phyloP scores from a whole-genome alignment of 768 basidiomycete species.

The Coprinopsis cinerea region DNA sequence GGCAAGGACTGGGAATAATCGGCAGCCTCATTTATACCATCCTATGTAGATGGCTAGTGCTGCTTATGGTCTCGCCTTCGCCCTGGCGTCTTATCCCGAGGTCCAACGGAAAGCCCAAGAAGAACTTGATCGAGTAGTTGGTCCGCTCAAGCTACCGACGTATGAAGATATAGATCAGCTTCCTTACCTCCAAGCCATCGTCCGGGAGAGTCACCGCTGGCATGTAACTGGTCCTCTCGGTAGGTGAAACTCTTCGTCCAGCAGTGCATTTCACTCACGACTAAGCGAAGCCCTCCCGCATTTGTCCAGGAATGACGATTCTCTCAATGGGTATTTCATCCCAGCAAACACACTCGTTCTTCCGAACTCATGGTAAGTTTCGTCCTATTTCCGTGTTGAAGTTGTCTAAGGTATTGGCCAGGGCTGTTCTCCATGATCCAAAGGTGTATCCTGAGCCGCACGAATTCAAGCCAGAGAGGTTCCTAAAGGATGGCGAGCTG shows the following conservation, averaged over 20 bases:
- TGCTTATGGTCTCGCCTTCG: constrained; percentile 20
- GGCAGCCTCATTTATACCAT: no score
- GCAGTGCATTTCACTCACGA: background rate
- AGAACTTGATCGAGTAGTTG: constrained; percentile 24
- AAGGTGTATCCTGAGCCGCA: constrained; percentile 5
- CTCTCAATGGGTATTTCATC: constrained; percentile 8
- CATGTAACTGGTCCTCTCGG: background rate
- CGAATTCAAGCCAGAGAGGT: constrained; percentile 8
- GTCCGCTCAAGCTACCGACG: constrained; percentile 19
- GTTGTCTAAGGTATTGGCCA: background rate
- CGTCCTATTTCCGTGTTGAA: background rate
- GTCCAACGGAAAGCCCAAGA: constrained; percentile 22
- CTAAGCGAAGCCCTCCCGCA: constrained; percentile 1
- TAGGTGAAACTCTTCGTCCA: no score
- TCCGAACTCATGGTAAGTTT: constrained; percentile 4
- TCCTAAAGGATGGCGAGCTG: background rate
- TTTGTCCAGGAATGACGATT: background rate
- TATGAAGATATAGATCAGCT: constrained; percentile 17
- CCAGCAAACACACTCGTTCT: background rate
- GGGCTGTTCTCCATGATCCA: constrained; percentile 7
- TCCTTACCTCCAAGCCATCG: constrained; percentile 20
- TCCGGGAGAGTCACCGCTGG: constrained; percentile 24
- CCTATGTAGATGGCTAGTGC: no score
- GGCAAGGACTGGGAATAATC: no score
- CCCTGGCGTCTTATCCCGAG: constrained; percentile 23